These are phyloP conservation scores for Xylaria scruposa DNA, from an alignment of 495 filamentous ascomycete species.

Conservation along the genomic window DNA sequence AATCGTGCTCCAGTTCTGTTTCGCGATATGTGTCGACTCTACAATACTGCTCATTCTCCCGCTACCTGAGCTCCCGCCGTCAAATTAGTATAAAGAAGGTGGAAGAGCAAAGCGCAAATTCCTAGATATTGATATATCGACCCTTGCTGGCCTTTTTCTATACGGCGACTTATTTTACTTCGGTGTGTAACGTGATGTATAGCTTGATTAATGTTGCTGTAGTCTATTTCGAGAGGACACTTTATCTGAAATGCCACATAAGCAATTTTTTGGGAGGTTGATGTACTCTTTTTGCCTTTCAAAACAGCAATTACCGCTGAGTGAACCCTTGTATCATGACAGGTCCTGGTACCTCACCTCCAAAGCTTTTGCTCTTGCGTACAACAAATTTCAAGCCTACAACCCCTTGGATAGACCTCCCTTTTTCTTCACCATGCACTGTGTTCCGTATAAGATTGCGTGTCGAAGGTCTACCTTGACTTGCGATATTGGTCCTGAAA, in stretches of 20 bases:
- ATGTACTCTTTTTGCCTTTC: background rate
- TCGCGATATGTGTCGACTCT: too few species aligned
- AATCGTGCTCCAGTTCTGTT: too few species aligned
- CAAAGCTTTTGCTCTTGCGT: background rate
- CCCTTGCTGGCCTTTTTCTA: too few species aligned
- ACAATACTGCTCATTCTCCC: too few species aligned
- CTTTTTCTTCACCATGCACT: background rate
- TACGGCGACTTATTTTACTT: too few species aligned
- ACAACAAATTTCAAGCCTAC: constrained; percentile 12
- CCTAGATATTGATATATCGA: background rate
- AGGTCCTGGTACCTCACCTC: constrained; percentile 5
- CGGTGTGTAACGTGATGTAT: too few species aligned
- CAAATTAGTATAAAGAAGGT: too few species aligned
- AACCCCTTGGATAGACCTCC: background rate
- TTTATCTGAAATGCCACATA: background rate
- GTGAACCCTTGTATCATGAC: constrained; percentile 14
- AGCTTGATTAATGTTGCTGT: too few species aligned
- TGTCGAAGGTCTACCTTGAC: background rate
- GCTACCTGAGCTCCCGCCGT: too few species aligned
- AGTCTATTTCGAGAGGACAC: background rate
- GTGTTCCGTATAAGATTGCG: background rate
- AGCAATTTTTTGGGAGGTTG: background rate
- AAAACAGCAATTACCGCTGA: background rate
- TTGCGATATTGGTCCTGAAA: background rate
- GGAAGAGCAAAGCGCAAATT: background rate